Percentiles rank a stretch among this genome's conserved stretches.
Evolutionary conservation across 345 rosid genomes (phyloP).

Genomic region (Bretschneidera sinensis): DNA sequence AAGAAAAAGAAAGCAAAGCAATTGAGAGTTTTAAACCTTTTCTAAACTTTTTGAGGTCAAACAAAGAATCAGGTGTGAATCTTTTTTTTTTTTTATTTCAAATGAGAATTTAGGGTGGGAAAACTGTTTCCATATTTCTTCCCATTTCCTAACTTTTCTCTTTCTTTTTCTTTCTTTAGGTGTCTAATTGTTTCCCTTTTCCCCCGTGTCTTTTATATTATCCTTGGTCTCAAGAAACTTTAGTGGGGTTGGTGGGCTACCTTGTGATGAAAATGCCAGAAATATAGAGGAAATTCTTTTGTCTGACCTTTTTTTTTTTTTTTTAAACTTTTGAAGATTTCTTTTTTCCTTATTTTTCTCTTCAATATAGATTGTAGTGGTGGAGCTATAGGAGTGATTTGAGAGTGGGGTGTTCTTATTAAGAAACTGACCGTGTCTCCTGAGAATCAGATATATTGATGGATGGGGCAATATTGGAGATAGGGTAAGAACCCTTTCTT

Average conservation of each 20-base stretch:
- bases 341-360: not conserved
- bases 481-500: not conserved
- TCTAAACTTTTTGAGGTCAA: conserved; percentile 31
- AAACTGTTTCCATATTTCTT: conserved; percentile 12
- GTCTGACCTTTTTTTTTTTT: conserved; percentile 1
- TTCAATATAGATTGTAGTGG: conserved; percentile 8
- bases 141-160: not conserved
- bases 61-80: conserved; percentile 27
- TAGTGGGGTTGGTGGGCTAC: conserved; percentile 16
- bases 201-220: no score
- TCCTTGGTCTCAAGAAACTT: conserved; percentile 13
- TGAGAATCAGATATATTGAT: not conserved
- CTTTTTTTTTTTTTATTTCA: conserved; percentile 18
- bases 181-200: not conserved
- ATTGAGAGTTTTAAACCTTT: not conserved
- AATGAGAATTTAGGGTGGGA: not conserved
- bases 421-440: conserved; percentile 14
- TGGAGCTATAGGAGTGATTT: conserved; percentile 7
- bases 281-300: conserved; percentile 11
- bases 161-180: conserved; percentile 5
- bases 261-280: conserved; percentile 11
- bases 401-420: conserved; percentile 4
- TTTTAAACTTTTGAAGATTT: not conserved
- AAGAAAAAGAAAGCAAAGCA: conserved; percentile 12
- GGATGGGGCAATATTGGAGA: conserved; percentile 2